Conservation (phyloP, 352 stramenopile genomes). For the Nothophytophthora sp. region DNA sequence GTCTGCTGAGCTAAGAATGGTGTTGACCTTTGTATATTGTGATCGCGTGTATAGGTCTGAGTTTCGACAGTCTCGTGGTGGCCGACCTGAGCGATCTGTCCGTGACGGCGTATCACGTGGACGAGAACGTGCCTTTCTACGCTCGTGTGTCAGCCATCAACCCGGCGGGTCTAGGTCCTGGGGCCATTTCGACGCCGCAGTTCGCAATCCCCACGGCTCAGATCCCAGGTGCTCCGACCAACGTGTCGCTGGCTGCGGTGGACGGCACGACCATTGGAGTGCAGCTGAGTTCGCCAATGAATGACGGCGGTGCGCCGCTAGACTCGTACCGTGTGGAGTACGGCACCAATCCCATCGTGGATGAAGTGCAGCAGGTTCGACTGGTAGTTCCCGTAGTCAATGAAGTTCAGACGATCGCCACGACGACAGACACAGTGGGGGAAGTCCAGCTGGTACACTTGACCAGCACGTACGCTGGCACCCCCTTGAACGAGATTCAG, state of each 20-base stretch:
- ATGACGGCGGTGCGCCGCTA: conserved; percentile 84
- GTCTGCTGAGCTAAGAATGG: no score
- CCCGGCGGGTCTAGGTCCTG: conserved; percentile 66
- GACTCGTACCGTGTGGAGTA: conserved; percentile 94
- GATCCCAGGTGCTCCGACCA: conserved; percentile 54
- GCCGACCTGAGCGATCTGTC: conserved; percentile 89
- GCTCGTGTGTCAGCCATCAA: conserved; percentile 94
- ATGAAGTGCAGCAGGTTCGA: conserved; percentile 79
- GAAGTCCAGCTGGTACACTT: conserved; percentile 93
- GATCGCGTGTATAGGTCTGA: conserved; percentile 42
- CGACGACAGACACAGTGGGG: conserved; percentile 47
- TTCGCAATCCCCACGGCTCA: conserved; percentile 89
- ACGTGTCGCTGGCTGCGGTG: conserved; percentile 78
- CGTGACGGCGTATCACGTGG: conserved; percentile 81
- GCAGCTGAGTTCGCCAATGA: conserved; percentile 67
- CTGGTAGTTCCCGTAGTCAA: conserved; percentile 66
- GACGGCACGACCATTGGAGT: conserved; percentile 91
- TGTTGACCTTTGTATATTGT: no score
- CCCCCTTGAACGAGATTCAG: conserved; percentile 82
- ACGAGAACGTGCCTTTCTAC: conserved; percentile 96
- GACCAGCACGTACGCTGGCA: conserved; percentile 73
- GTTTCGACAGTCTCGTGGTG: conserved; percentile 86
- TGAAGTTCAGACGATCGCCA: conserved; percentile 79
- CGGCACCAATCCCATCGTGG: conserved; percentile 72
- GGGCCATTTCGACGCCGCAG: conserved; percentile 76